phyloP scores from a whole-genome alignment of 2,329 filamentous ascomycete species.

The Arthroderma sp. region DNA sequence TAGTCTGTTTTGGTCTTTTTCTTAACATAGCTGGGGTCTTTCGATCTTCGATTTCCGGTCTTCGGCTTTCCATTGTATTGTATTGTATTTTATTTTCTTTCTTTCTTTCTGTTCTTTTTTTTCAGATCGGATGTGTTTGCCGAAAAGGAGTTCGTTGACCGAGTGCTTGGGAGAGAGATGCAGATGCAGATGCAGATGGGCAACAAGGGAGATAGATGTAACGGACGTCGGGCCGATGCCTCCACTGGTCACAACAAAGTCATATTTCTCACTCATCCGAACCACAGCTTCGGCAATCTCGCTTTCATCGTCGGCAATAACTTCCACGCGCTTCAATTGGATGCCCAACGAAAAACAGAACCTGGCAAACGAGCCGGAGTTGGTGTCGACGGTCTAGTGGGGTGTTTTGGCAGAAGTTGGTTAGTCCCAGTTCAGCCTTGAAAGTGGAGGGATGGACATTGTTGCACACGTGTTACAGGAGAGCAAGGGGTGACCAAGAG shows the following conservation, averaged over 20 bases:
- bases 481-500: too few species aligned
- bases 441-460: too few species aligned
- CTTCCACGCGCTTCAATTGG: constrained; percentile 70
- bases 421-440: too few species aligned
- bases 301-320: constrained; percentile 80
- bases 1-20: constrained; percentile 1
- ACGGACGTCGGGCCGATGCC: constrained; percentile 84
- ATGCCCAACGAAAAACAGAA: constrained; percentile 54
- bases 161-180: neutral
- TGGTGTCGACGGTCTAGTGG: constrained; percentile 49
- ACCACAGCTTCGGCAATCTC: constrained; percentile 80
- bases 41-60: neutral
- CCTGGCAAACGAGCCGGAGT: constrained; percentile 51
- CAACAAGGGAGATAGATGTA: neutral
- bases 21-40: neutral
- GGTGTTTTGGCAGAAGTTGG: too few species aligned
- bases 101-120: constrained; percentile 5
- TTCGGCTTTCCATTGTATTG: neutral
- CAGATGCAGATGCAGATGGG: neutral
- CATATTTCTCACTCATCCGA: constrained; percentile 79
- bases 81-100: constrained; percentile 1
- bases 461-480: too few species aligned
- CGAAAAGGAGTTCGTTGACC: neutral
- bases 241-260: constrained; percentile 89
- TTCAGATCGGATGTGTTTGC: neutral